Evolutionary conservation across 495 filamentous ascomycete genomes (phyloP).

Genomic region (Aspergillus mulundensis): DNA sequence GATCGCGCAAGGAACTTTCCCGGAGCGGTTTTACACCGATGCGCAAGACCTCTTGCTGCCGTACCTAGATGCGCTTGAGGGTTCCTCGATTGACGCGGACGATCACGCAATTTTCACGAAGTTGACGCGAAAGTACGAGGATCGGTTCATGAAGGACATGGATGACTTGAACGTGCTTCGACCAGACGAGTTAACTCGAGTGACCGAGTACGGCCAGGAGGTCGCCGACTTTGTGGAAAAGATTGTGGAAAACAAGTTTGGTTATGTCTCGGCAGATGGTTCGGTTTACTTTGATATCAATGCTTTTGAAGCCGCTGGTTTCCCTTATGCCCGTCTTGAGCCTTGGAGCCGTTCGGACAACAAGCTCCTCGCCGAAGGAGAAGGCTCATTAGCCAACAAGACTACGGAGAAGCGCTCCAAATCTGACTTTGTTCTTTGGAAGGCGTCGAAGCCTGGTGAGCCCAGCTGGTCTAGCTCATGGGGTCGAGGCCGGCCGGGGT

Average conservation of each 20-base stretch:
- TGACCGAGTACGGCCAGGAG: slow-evolving; percentile 83
- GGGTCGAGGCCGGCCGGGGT: slow-evolving; percentile 85
- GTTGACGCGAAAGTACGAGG: slow-evolving; percentile 77
- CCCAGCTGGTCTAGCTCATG: slow-evolving; percentile 84
- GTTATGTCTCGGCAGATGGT: slow-evolving; percentile 73
- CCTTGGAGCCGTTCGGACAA: slow-evolving; percentile 85
- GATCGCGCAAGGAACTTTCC: slow-evolving; percentile 24
- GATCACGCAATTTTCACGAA: slow-evolving; percentile 76
- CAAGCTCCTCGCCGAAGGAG: slow-evolving; percentile 80
- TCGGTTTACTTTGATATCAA: slow-evolving; percentile 94
- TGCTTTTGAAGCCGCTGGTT: slow-evolving; percentile 78
- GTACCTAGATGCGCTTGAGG: slow-evolving; percentile 76
- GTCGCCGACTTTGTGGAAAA: slow-evolving; percentile 74
- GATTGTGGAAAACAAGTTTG: slow-evolving; percentile 81
- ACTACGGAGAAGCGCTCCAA: slow-evolving; percentile 63
- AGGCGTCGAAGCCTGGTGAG: slow-evolving; percentile 86
- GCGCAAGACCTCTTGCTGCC: slow-evolving; percentile 72
- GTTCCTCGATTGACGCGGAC: slow-evolving; percentile 65
- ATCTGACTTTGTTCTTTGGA: slow-evolving; percentile 93
- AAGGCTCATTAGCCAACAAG: slow-evolving; percentile 73
- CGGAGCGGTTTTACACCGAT: slow-evolving; percentile 53
- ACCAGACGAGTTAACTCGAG: slow-evolving; percentile 77
- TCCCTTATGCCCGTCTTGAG: slow-evolving; percentile 79
- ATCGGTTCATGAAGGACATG: slow-evolving; percentile 82
- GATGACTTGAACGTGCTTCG: slow-evolving; percentile 76